Evolutionary conservation across 768 basidiomycete species (phyloP).

Genomic region (Boletus patriciae): DNA sequence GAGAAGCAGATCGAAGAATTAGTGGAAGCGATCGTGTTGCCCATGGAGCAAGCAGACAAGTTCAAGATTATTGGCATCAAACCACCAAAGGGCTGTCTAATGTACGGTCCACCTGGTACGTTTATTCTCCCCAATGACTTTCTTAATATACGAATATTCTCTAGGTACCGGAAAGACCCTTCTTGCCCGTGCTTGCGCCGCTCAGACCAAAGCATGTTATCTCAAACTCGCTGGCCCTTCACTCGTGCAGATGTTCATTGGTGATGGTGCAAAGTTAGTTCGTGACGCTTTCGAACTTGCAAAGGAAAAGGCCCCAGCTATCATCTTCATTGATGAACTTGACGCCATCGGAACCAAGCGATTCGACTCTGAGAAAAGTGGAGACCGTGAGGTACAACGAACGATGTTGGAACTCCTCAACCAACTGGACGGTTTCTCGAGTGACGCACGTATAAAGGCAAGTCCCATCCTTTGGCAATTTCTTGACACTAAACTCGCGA

Average conservation of each 20-base stretch:
- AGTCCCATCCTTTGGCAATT: constrained; percentile 1
- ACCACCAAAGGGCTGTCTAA: constrained; percentile 95
- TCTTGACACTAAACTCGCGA: constrained; percentile 4
- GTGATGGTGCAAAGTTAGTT: constrained; percentile 98
- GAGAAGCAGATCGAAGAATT: constrained; percentile 99
- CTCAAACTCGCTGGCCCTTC: constrained; percentile 97
- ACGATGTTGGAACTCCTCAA: constrained; percentile 99
- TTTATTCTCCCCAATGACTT: background rate
- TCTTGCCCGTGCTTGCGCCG: constrained; percentile 95
- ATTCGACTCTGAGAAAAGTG: constrained; percentile 98
- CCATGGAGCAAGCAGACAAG: constrained; percentile 98
- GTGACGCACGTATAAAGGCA: constrained; percentile 96
- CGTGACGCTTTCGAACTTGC: constrained; percentile 98
- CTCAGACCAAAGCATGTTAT: constrained; percentile 97
- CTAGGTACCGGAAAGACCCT: constrained; percentile 95
- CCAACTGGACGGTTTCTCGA: constrained; percentile 96
- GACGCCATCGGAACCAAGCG: constrained; percentile 99
- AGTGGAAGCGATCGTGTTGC: constrained; percentile 95
- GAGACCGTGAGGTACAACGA: constrained; percentile 98
- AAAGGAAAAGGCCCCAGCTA: constrained; percentile 97
- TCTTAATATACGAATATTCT: constrained; percentile 1
- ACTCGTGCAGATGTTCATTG: constrained; percentile 99
- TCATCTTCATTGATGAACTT: constrained; percentile 98
- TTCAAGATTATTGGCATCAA: constrained; percentile 98
- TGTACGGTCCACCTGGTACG: constrained; percentile 97